phyloP scores from a whole-genome alignment of 192 early-diverging fungal species.

The Backusella australiensis region DNA sequence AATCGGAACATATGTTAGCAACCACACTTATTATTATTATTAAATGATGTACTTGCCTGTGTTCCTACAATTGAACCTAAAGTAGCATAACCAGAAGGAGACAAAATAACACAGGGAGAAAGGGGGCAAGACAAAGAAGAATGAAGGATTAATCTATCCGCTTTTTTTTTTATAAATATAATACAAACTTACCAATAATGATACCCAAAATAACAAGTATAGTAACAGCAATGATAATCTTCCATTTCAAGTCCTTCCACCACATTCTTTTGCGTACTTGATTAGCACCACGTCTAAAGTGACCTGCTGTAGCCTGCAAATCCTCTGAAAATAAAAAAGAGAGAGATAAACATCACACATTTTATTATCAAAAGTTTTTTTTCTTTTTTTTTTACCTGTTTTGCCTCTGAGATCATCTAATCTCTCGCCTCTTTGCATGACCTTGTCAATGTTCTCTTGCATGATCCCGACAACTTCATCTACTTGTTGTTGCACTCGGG shows the following conservation, averaged over 20 bases:
- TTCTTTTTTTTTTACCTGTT: constrained; percentile 51
- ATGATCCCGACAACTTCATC: constrained; percentile 92
- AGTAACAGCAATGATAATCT: constrained; percentile 79
- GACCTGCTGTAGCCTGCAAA: constrained; percentile 31
- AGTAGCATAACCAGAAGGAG: not conserved
- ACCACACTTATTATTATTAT: not conserved
- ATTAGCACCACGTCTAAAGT: constrained; percentile 38
- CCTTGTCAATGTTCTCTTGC: constrained; percentile 91
- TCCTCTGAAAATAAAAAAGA: constrained; percentile 23
- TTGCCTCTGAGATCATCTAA: constrained; percentile 79
- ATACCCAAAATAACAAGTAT: constrained; percentile 77
- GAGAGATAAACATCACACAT: not conserved
- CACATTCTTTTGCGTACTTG: constrained; percentile 54
- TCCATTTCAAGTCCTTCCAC: constrained; percentile 98
- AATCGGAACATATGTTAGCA: not conserved
- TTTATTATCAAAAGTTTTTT: not conserved
- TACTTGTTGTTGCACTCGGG: constrained; percentile 73
- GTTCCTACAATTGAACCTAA: constrained; percentile 50
- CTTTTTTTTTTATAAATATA: not conserved
- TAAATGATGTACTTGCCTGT: constrained; percentile 19
- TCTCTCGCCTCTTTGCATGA: constrained; percentile 84
- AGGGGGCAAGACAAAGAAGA: constrained; percentile 36
- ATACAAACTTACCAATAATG: constrained; percentile 66
- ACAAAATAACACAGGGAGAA: constrained; percentile 42
- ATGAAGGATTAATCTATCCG: constrained; percentile 68